Percentiles rank a stretch among this genome's conserved stretches.
Evolutionary conservation across 768 basidiomycete genomes (phyloP).

Genomic region (Naganishia vaughanmartiniae): DNA sequence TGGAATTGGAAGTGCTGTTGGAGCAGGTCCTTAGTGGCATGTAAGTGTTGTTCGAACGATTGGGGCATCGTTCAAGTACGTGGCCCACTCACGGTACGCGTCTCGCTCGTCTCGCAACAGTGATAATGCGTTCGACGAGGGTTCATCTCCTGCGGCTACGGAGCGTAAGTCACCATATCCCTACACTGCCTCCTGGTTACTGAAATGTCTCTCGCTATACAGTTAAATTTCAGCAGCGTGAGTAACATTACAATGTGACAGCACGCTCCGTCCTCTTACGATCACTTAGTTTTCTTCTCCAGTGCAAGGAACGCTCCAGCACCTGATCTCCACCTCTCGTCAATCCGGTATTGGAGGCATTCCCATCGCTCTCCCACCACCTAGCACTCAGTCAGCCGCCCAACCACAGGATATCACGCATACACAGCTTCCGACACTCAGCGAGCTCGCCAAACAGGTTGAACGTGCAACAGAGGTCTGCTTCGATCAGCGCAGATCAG

Average conservation of each 20-base stretch:
- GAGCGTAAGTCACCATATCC: not conserved
- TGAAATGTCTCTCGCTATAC: not conserved
- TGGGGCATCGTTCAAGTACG: too few species aligned
- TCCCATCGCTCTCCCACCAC: not conserved
- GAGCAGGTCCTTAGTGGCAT: conserved; percentile 21
- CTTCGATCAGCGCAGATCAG: conserved; percentile 13
- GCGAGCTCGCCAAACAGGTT: conserved; percentile 15
- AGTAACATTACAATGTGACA: not conserved
- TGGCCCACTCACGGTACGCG: not conserved
- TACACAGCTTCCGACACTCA: conserved; percentile 12
- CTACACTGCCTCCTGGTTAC: not conserved
- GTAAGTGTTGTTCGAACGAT: not conserved
- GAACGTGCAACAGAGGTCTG: conserved; percentile 17
- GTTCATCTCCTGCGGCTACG: not conserved
- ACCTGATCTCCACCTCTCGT: conserved; percentile 10
- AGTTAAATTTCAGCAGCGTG: conserved; percentile 26
- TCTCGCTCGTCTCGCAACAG: not conserved
- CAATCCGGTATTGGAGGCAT: conserved; percentile 22
- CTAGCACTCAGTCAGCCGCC: not conserved
- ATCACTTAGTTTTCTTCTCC: not conserved
- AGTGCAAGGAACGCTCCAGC: conserved; percentile 16
- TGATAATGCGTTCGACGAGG: conserved; percentile 16
- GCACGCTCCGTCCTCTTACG: not conserved
- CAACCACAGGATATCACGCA: not conserved
- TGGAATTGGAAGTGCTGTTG: conserved; percentile 11